Percentiles rank a stretch among this genome's conserved stretches.
Conservation (phyloP, 306 rosid species). For the Pueraria montana region DNA sequence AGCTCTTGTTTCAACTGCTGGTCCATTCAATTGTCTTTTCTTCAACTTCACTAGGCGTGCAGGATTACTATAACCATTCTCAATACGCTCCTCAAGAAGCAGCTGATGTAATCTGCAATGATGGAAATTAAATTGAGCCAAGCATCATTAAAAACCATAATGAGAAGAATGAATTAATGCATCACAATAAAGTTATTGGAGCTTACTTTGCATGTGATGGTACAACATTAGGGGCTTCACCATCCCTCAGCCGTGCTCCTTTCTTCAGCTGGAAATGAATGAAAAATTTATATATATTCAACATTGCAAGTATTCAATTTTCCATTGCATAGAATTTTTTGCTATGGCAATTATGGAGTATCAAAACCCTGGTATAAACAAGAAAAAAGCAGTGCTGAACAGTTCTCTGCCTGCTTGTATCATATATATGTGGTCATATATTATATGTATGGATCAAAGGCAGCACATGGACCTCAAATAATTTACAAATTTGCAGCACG, state of each 20-base stretch:
- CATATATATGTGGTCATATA: slow-evolving; percentile 23
- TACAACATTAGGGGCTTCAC: slow-evolving; percentile 75
- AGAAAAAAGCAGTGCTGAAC: slow-evolving; percentile 42
- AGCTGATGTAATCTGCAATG: slow-evolving; percentile 88
- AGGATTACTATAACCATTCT: slow-evolving; percentile 80
- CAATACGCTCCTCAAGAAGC: slow-evolving; percentile 91
- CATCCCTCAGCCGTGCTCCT: slow-evolving; percentile 83
- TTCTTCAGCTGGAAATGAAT: slow-evolving; percentile 71
- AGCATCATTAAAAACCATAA: slow-evolving; percentile 45
- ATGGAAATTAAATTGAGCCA: slow-evolving; percentile 47
- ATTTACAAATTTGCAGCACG: slow-evolving; percentile 28
- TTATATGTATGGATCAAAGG: slow-evolving; percentile 24
- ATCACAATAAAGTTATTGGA: slow-evolving; percentile 48
- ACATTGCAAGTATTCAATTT: slow-evolving; percentile 30
- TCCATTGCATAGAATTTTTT: slow-evolving; percentile 7
- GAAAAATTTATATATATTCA: slow-evolving; percentile 36
- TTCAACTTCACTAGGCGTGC: slow-evolving; percentile 87
- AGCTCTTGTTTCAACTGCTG: slow-evolving; percentile 59
- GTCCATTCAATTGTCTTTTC: slow-evolving; percentile 83
- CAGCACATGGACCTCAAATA: slow-evolving; percentile 33
- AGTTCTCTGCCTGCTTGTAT: slow-evolving; percentile 50
- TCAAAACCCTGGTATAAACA: slow-evolving; percentile 25
- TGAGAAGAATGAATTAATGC: slow-evolving; percentile 39
- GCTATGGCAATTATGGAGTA: neutral
- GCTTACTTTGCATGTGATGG: slow-evolving; percentile 89